A percentile compares a stretch with the other conserved stretches of the same genome.
Evolutionary conservation across 2,329 filamentous ascomycete genomes (phyloP).

Genomic region (Colletotrichum chrysophilum): DNA sequence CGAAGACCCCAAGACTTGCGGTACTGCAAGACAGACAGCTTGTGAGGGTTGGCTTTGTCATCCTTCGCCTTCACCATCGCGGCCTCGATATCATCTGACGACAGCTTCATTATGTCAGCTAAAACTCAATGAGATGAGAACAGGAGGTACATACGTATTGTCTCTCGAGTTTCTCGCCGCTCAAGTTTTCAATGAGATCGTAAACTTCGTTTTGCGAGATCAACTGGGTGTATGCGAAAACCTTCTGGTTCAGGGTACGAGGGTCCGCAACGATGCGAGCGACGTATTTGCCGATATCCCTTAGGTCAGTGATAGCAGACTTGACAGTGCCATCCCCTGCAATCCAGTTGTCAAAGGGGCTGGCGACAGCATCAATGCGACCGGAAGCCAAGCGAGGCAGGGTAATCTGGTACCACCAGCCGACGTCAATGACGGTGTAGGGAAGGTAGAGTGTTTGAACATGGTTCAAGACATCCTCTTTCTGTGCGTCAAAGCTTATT

Average conservation of each 20-base stretch:
- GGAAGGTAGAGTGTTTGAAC: conserved; percentile 52
- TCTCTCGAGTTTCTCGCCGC: conserved; percentile 49
- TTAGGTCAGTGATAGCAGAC: conserved; percentile 49
- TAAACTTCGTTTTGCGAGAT: conserved; percentile 51
- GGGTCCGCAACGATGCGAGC: conserved; percentile 56
- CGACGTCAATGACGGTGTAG: conserved; percentile 63
- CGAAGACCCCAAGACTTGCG: conserved; percentile 49
- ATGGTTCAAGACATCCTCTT: conserved; percentile 55
- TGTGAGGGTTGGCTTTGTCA: neutral
- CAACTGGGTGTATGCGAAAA: conserved; percentile 54
- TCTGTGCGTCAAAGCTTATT: conserved; percentile 27
- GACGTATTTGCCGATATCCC: conserved; percentile 59
- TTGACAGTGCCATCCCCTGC: conserved; percentile 49
- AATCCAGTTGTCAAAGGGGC: conserved; percentile 35
- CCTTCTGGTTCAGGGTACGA: conserved; percentile 57
- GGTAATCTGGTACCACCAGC: conserved; percentile 61
- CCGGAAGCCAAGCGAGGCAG: conserved; percentile 29
- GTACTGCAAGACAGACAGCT: conserved; percentile 39
- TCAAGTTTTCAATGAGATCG: conserved; percentile 48
- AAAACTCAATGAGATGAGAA: neutral
- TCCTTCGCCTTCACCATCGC: neutral
- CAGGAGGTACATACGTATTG: neutral
- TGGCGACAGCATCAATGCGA: conserved; percentile 21
- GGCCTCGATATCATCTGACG: neutral
- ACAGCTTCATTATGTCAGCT: neutral